phyloP scores from a whole-genome alignment of 1,284 basidiomycete genomes.

The Heterobasidion parviporum region DNA sequence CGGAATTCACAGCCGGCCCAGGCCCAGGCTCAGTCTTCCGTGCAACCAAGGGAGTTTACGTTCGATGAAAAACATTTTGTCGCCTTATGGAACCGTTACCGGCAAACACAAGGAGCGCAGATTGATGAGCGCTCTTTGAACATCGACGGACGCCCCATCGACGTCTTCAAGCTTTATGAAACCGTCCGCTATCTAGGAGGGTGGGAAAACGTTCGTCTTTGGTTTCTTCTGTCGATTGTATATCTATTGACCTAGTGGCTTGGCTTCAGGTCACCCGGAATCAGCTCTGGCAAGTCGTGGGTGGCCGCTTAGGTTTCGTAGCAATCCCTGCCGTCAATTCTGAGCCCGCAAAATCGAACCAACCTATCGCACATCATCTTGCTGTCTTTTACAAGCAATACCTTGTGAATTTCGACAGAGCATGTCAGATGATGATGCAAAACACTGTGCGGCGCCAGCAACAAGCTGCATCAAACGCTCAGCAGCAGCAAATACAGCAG shows the following conservation, averaged over 20 bases:
- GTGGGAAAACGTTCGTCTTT: constrained; percentile 31
- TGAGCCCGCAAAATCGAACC: constrained; percentile 51
- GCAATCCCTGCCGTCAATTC: constrained; percentile 47
- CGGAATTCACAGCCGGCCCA: constrained; percentile 1
- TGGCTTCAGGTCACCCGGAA: constrained; percentile 38
- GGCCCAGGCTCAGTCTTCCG: not conserved
- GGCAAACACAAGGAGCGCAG: constrained; percentile 15
- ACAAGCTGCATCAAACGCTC: constrained; percentile 7
- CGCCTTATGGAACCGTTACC: too few species aligned
- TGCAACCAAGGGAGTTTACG: not conserved
- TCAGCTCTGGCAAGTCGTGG: constrained; percentile 59
- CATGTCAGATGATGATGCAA: constrained; percentile 25
- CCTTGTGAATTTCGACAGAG: constrained; percentile 47
- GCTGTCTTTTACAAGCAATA: constrained; percentile 52
- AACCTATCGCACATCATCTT: constrained; percentile 50
- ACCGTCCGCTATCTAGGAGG: constrained; percentile 53
- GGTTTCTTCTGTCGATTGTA: not conserved
- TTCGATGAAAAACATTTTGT: not conserved
- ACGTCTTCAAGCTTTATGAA: constrained; percentile 48
- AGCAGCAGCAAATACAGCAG: constrained; percentile 7
- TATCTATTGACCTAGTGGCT: not conserved
- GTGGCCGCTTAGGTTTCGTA: constrained; percentile 53
- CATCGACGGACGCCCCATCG: constrained; percentile 44
- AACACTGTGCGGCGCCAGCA: not conserved
- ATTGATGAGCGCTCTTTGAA: constrained; percentile 32